These are phyloP conservation scores for Candida suzukii DNA, from an alignment of 805 yeast genomes.

Conservation along the genomic window DNA sequence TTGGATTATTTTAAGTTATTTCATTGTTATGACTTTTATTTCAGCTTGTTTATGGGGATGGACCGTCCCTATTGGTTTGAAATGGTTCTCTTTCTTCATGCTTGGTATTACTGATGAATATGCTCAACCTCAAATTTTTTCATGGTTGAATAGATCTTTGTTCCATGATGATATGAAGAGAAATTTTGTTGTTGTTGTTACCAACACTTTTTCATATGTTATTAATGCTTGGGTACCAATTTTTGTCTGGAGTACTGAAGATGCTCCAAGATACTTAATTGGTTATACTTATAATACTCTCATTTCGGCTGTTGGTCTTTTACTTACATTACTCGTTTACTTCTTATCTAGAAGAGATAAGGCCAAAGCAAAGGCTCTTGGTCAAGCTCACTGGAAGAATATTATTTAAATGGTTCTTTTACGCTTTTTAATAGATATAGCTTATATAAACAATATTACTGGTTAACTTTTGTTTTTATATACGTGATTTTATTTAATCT, in stretches of 20 bases:
- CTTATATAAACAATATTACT: too few relatives aligned
- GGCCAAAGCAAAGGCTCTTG: too few relatives aligned
- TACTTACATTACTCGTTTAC: too few relatives aligned
- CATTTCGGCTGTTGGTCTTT: too few relatives aligned
- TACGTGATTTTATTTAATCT: too few relatives aligned
- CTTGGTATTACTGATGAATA: conserved; percentile 39
- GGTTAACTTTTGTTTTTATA: too few relatives aligned
- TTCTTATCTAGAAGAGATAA: too few relatives aligned
- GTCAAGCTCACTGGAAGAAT: too few relatives aligned
- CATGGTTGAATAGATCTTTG: conserved; percentile 48
- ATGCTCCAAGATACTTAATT: conserved; percentile 28
- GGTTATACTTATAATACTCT: conserved; percentile 34
- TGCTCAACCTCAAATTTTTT: conserved; percentile 51
- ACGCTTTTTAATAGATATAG: too few relatives aligned
- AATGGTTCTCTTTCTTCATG: conserved; percentile 44
- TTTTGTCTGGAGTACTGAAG: conserved; percentile 31
- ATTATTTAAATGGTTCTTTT: too few relatives aligned
- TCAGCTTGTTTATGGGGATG: conserved; percentile 37
- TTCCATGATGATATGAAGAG: conserved; percentile 35
- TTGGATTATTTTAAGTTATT: conserved; percentile 30
- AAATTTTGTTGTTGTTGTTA: conserved; percentile 29
- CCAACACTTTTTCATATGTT: conserved; percentile 36
- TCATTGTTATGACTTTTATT: conserved; percentile 32
- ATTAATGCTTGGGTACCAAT: conserved; percentile 35
- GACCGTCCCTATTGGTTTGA: conserved; percentile 40